A percentile compares a stretch with the other conserved stretches of the same genome.
These are phyloP conservation scores for Apiospora kogelbergensis DNA, from an alignment of 2,329 filamentous ascomycete species.

Conservation along the genomic window DNA sequence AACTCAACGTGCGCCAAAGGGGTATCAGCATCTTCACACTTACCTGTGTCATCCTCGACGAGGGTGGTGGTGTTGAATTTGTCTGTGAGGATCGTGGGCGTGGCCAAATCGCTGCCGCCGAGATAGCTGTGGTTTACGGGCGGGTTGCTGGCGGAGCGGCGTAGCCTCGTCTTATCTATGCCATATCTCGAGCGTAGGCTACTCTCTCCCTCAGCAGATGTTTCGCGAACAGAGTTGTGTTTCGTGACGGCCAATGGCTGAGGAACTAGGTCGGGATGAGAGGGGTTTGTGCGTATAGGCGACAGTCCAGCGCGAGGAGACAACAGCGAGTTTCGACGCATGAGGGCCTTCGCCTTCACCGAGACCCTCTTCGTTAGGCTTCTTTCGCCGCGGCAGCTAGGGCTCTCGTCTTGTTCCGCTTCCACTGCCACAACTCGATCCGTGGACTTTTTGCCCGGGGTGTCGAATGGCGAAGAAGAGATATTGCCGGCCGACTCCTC, in stretches of 20 bases:
- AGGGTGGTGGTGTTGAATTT: not conserved
- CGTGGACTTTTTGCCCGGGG: not conserved
- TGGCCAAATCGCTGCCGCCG: not conserved
- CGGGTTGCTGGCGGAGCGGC: slow-evolving; percentile 10
- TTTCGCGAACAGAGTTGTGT: slow-evolving; percentile 11
- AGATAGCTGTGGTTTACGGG: not conserved
- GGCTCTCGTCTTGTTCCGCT: not conserved
- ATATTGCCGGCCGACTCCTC: slow-evolving; percentile 7
- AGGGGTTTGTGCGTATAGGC: slow-evolving; percentile 11
- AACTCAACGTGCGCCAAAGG: not conserved
- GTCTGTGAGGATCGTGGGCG: not conserved
- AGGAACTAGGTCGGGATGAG: slow-evolving; percentile 13
- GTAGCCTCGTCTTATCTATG: not conserved
- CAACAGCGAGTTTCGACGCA: not conserved
- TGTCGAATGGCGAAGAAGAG: slow-evolving; percentile 9
- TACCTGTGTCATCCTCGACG: not conserved
- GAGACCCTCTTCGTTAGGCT: not conserved
- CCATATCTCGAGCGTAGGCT: not conserved
- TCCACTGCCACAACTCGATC: not conserved
- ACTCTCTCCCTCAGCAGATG: not conserved
- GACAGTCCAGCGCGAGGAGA: not conserved
- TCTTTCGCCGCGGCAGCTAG: not conserved
- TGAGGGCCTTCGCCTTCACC: not conserved
- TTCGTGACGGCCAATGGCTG: slow-evolving; percentile 10
- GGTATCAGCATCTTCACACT: not conserved